Conservation (phyloP, 768 basidiomycete genomes). For the Suillus luteus region DNA sequence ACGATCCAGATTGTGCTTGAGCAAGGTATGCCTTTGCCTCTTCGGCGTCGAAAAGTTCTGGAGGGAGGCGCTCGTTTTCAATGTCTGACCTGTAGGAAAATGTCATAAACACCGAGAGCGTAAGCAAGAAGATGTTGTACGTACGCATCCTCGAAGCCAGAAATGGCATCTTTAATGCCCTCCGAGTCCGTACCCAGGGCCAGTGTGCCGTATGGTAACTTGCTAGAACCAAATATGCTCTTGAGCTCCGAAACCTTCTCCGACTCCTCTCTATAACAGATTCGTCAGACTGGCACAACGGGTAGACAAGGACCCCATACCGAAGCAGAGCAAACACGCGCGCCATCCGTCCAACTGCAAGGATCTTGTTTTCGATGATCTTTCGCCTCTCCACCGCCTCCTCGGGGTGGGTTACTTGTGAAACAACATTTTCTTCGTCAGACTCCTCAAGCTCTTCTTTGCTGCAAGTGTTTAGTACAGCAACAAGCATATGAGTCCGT, state of each 20-base stretch:
- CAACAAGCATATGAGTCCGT: constrained; percentile 99
- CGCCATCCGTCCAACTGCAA: constrained; percentile 96
- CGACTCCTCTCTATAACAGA: constrained; percentile 80
- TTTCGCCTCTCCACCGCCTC: constrained; percentile 77
- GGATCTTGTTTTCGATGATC: constrained; percentile 97
- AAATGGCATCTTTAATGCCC: constrained; percentile 93
- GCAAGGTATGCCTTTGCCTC: constrained; percentile 67
- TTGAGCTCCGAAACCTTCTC: constrained; percentile 98
- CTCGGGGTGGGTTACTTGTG: constrained; percentile 37
- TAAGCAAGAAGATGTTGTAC: constrained; percentile 34
- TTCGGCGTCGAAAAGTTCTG: constrained; percentile 84
- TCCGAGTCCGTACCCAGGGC: constrained; percentile 90
- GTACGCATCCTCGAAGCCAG: constrained; percentile 93
- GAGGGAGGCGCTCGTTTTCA: constrained; percentile 98
- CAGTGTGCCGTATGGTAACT: constrained; percentile 80
- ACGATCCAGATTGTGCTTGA: constrained; percentile 35
- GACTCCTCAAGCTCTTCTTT: constrained; percentile 95
- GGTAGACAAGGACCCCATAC: constrained; percentile 44
- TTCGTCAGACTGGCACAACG: neutral
- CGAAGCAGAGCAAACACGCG: constrained; percentile 94
- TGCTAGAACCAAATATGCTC: constrained; percentile 76
- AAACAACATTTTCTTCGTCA: constrained; percentile 45
- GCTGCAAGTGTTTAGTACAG: constrained; percentile 92
- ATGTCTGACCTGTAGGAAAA: constrained; percentile 86
- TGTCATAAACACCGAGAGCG: neutral